Evolutionary conservation across 768 basidiomycete species (phyloP), one percentile per base, ranked within the genome.

Genomic region (Mycena chlorophos): DNA sequence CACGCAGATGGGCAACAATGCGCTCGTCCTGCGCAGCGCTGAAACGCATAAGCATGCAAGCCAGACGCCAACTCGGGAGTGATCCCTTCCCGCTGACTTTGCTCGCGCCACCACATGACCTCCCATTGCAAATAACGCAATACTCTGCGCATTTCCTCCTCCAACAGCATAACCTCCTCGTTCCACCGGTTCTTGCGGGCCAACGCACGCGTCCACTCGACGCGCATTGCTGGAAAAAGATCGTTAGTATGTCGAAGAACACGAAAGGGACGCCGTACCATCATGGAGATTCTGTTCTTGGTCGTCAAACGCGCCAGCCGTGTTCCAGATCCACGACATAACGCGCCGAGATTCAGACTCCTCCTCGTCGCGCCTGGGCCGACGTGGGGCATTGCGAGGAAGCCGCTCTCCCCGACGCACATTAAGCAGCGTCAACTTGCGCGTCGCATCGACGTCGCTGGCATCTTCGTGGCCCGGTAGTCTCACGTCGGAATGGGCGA

Each of bases 201-300:
- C 2, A 20, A 57, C 1, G 55, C 53, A 22, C 60, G 52, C 13
- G 29, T 45, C 56, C 58, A 65, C 27, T 65, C 63, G 3, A 65
- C 51, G 4, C 30, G 52, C 13, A 63, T 23, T 0, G 58, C 63
- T 65, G 14, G 12, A 17, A 16, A 29, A 25, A 5, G 22, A 42
- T 16, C 1, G 12, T 23, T 1, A 40, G 19, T n/a, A 37, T n/a
- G n/a, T 29, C 22, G 16, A 12, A 17, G 16, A 17, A 16, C 10
- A 0, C 4, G 3, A 26, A 37, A 14, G n/a, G n/a, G n/a, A n/a
- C n/a, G n/a, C n/a, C 51, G 10, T 38, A 60, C 57, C 47, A 10
- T 54, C 50, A 17, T 59, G 42, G 2, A 59, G 16, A 10, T 51
- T 13, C n/a, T 54, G 31, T 2, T 42, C 45, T 3, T 59, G 53